These are phyloP conservation scores for Aspergillus jensenii DNA, from an alignment of 2,329 filamentous ascomycete genomes.

Conservation along the genomic window DNA sequence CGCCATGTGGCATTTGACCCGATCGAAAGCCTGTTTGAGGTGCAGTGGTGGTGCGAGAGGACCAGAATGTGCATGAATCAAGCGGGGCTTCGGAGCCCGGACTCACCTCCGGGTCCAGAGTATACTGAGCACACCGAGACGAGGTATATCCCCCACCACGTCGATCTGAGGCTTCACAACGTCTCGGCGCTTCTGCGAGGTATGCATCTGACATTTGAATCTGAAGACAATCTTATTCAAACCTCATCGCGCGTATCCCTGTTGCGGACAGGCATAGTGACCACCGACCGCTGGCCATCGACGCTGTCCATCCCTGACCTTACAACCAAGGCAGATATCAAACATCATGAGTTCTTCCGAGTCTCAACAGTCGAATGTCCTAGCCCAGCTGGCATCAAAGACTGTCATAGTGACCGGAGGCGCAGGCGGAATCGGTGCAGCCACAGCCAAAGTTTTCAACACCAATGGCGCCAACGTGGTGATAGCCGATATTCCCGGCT, in stretches of 20 bases:
- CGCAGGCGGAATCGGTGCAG: conserved; percentile 43
- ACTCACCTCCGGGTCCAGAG: not conserved
- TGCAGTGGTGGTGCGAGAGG: no score
- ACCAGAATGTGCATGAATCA: no score
- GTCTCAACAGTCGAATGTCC: not conserved
- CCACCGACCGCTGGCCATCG: no score
- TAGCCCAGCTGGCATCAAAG: not conserved
- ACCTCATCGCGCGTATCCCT: no score
- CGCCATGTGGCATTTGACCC: no score
- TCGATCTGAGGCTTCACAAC: not conserved
- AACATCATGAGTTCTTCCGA: not conserved
- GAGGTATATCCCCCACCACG: not conserved
- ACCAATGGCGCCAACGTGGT: conserved; percentile 40
- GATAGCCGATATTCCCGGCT: conserved; percentile 31
- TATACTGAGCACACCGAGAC: not conserved
- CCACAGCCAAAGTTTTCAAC: conserved; percentile 39
- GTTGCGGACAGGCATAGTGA: no score
- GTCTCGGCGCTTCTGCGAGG: not conserved
- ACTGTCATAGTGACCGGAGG: conserved; percentile 44
- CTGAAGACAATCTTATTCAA: not conserved
- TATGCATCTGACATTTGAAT: not conserved
- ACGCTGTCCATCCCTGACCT: no score
- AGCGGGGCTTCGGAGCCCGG: no score
- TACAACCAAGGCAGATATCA: not conserved
- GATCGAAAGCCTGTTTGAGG: no score